Evolutionary conservation across 164 flowering plant species (phyloP).

Genomic region (Kingdonia uniflora): DNA sequence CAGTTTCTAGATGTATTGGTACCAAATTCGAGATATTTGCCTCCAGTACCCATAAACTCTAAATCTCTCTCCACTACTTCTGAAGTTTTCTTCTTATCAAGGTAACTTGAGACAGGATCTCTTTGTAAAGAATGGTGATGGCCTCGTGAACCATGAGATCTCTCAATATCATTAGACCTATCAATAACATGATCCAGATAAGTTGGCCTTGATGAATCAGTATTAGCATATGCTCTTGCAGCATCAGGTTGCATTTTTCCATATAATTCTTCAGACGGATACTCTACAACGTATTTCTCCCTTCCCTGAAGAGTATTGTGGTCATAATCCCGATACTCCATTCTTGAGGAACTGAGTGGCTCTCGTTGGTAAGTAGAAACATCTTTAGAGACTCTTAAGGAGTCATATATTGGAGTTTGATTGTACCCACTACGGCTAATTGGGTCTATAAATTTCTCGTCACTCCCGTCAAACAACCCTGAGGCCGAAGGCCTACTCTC

Average conservation of each 20-base stretch:
- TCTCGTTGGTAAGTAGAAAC: slow-evolving; percentile 6
- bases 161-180: slow-evolving; percentile 10
- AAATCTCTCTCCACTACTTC: slow-evolving; percentile 10
- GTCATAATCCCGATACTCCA: slow-evolving; percentile 8
- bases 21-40: slow-evolving; percentile 15
- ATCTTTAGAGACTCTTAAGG: slow-evolving; percentile 9
- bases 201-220: slow-evolving; percentile 13
- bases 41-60: slow-evolving; percentile 18
- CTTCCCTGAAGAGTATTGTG: slow-evolving; percentile 19
- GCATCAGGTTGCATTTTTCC: slow-evolving; percentile 9
- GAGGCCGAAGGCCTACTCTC: slow-evolving; percentile 4
- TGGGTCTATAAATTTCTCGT: slow-evolving; percentile 8
- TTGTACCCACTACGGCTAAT: slow-evolving; percentile 7
- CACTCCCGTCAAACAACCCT: slow-evolving; percentile 8
- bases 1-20: slow-evolving; percentile 6
- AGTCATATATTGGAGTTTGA: slow-evolving; percentile 4
- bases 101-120: slow-evolving; percentile 8
- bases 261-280: slow-evolving; percentile 12
- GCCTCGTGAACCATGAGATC: slow-evolving; percentile 14
- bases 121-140: slow-evolving; percentile 16
- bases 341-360: slow-evolving; percentile 10
- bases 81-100: slow-evolving; percentile 9
- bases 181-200: slow-evolving; percentile 13
- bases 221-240: slow-evolving; percentile 16
- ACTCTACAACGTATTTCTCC: slow-evolving; percentile 12